phyloP scores from a whole-genome alignment of 225 moss, liverwort and hornwort species.

The Antitrichia curtipendula region DNA sequence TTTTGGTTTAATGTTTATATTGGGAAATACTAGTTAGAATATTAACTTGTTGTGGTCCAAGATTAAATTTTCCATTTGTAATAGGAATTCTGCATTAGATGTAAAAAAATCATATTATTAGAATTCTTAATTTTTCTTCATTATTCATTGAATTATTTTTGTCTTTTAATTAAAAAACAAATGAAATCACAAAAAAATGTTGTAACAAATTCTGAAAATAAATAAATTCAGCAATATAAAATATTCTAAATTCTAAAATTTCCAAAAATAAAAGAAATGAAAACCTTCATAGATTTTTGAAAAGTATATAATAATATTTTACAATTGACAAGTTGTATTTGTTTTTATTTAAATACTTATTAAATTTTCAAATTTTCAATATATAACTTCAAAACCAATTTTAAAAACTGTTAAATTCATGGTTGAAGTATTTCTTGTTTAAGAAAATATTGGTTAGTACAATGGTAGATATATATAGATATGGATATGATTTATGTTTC shows the following conservation, averaged over 20 bases:
- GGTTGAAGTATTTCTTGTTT: neutral
- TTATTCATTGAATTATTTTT: neutral
- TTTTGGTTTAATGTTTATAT: neutral
- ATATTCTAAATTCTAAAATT: too few species aligned
- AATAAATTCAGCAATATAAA: too few species aligned
- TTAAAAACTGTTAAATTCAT: neutral
- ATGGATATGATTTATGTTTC: neutral
- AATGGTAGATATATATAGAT: neutral
- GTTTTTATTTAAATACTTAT: neutral
- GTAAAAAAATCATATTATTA: too few species aligned
- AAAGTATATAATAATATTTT: neutral
- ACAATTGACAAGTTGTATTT: fast-evolving
- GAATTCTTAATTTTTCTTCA: too few species aligned
- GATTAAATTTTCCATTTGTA: neutral
- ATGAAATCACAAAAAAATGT: too few species aligned
- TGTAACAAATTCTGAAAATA: neutral
- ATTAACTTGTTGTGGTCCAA: neutral
- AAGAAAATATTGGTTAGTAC: neutral
- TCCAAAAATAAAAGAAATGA: too few species aligned
- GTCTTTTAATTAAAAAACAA: neutral
- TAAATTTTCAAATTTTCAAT: neutral
- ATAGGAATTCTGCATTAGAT: neutral
- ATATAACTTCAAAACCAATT: neutral
- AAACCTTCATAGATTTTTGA: neutral
- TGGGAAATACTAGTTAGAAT: neutral